Evolutionary conservation across 2,329 filamentous ascomycete species (phyloP).

Genomic region (Claviceps pazoutovae): DNA sequence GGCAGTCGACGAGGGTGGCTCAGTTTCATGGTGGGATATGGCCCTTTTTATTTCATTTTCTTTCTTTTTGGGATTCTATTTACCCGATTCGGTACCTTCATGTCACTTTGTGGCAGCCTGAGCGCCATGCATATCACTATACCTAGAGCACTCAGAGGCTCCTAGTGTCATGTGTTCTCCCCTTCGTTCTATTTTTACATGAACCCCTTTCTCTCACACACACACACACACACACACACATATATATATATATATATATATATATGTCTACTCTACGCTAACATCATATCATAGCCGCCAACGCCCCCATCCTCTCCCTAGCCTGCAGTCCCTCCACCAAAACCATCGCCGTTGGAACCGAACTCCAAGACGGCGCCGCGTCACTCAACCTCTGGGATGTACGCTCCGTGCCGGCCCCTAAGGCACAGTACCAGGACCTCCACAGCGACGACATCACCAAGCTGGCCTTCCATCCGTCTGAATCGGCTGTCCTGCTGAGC

Average conservation of each 20-base stretch:
- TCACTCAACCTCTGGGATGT: conserved; percentile 51
- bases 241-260: too few relatives aligned
- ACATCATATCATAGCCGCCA: conserved; percentile 21
- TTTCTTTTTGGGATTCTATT: background rate
- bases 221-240: too few relatives aligned
- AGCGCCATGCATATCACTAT: too few relatives aligned
- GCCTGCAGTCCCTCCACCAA: conserved; percentile 43
- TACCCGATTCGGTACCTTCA: background rate
- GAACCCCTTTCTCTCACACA: too few relatives aligned
- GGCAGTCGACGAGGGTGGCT: conserved; percentile 29
- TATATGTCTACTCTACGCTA: conserved; percentile 4
- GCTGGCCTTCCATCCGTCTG: conserved; percentile 41
- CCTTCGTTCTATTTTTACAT: background rate
- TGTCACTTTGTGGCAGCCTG: background rate
- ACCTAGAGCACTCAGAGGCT: too few relatives aligned
- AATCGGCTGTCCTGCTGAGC: conserved; percentile 51
- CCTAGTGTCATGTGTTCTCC: background rate
- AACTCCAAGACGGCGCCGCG: conserved; percentile 50
- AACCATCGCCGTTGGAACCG: conserved; percentile 58
- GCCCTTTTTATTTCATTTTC: conserved; percentile 12
- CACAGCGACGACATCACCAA: conserved; percentile 57
- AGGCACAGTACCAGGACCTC: conserved; percentile 45
- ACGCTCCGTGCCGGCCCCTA: conserved; percentile 31
- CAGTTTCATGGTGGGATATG: conserved; percentile 27
- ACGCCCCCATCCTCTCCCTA: conserved; percentile 47